Conservation (phyloP, 106 monocot species). For the Phalaenopsis equestris region DNA sequence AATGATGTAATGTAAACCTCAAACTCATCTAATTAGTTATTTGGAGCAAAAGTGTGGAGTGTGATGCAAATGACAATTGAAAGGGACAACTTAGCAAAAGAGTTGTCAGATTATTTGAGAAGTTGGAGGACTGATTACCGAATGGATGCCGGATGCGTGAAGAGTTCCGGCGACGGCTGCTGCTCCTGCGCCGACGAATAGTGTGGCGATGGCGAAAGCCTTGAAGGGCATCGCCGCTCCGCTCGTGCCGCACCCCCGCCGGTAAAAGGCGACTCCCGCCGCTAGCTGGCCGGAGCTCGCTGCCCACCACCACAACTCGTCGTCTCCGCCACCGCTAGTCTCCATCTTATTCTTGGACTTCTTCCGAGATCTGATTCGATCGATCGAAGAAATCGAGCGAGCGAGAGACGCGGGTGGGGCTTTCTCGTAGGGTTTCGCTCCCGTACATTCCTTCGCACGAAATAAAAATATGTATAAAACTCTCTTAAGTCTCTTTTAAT, state of each 20-base stretch:
- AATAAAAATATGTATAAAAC: too few species aligned
- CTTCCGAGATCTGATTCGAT: background rate
- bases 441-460: background rate
- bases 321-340: slow-evolving; percentile 4
- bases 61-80: background rate
- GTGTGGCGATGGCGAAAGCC: slow-evolving; percentile 74
- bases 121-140: slow-evolving; percentile 15
- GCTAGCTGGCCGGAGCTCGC: slow-evolving; percentile 71
- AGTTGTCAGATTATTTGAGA: background rate
- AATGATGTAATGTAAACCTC: background rate
- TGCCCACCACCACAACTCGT: slow-evolving; percentile 65
- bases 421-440: background rate
- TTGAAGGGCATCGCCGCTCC: slow-evolving; percentile 76
- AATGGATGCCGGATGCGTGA: slow-evolving; percentile 41
- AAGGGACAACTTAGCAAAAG: background rate
- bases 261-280: slow-evolving; percentile 45
- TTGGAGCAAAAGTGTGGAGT: background rate
- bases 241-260: slow-evolving; percentile 40
- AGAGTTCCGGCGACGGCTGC: slow-evolving; percentile 39
- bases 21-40: background rate
- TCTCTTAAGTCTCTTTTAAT: too few species aligned
- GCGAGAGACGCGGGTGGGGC: background rate
- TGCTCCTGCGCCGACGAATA: slow-evolving; percentile 81
- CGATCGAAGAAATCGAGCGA: background rate
- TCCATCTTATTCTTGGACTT: background rate